These are phyloP conservation scores for Neonectria faginata DNA, from an alignment of 2,329 filamentous ascomycete genomes.

Conservation along the genomic window DNA sequence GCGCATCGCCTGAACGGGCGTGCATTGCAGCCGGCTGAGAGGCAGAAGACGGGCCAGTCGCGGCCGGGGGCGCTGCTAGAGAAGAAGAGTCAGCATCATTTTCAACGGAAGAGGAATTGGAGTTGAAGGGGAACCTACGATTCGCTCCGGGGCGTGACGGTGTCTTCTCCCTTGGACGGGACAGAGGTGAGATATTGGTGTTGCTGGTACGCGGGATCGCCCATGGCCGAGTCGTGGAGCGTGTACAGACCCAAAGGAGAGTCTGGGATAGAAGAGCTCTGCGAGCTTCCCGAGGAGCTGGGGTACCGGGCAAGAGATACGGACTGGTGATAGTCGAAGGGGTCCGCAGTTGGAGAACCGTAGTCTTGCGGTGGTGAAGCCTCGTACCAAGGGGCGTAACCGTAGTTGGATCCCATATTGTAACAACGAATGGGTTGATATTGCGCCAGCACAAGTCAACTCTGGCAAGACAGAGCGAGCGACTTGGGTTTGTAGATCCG, in stretches of 20 bases:
- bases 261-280: slow-evolving; percentile 41
- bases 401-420: slow-evolving; percentile 37
- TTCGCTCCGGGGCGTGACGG: slow-evolving; percentile 28
- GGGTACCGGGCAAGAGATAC: slow-evolving; percentile 44
- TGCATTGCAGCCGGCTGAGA: slow-evolving; percentile 55
- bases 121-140: slow-evolving; percentile 27
- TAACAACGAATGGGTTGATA: slow-evolving; percentile 4
- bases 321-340: slow-evolving; percentile 39
- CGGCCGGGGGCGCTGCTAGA: slow-evolving; percentile 34
- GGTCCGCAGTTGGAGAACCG: slow-evolving; percentile 35
- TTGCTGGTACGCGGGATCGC: slow-evolving; percentile 32
- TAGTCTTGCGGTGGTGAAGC: slow-evolving; percentile 38
- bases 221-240: slow-evolving; percentile 30
- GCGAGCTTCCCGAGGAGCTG: slow-evolving; percentile 49
- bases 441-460: slow-evolving; percentile 25
- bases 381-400: slow-evolving; percentile 28
- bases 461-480: slow-evolving; percentile 5
- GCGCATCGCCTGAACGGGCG: slow-evolving; percentile 64
- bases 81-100: slow-evolving; percentile 10
- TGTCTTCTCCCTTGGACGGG: slow-evolving; percentile 14
- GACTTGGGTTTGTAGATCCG: not conserved
- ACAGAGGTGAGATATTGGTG: slow-evolving; percentile 26
- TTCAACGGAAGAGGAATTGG: not conserved
- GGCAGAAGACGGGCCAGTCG: slow-evolving; percentile 54
- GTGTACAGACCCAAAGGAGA: slow-evolving; percentile 44